These are phyloP conservation scores for Fusarium bulbicola DNA, from an alignment of 2,329 filamentous ascomycete species.

Conservation along the genomic window DNA sequence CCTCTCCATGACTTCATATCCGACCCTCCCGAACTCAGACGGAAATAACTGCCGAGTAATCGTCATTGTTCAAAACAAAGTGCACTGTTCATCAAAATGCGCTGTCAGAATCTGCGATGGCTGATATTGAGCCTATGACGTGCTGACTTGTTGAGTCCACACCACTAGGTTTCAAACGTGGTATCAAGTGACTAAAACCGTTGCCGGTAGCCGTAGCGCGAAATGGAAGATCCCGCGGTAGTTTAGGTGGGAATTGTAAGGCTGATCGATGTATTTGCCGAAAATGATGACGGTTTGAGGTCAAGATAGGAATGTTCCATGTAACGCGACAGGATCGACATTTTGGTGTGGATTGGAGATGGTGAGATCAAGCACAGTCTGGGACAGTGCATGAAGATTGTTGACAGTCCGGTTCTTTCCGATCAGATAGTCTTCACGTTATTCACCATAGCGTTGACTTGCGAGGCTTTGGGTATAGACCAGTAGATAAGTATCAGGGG, in stretches of 20 bases:
- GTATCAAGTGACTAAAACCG: neutral
- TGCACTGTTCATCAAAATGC: neutral
- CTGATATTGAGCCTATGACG: slow-evolving; percentile 14
- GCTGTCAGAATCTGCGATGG: neutral
- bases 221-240: neutral
- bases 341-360: neutral
- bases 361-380: neutral
- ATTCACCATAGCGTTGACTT: too few species aligned
- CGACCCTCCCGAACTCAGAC: neutral
- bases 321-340: neutral
- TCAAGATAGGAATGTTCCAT: neutral
- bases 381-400: neutral
- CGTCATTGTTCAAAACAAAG: neutral
- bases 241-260: neutral
- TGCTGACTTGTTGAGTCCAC: neutral
- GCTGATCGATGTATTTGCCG: neutral
- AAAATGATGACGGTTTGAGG: neutral
- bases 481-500: neutral
- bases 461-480: too few species aligned
- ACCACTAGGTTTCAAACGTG: neutral
- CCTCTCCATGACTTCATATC: slow-evolving; percentile 14
- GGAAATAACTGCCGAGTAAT: slow-evolving; percentile 17
- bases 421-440: neutral
- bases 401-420: neutral
- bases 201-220: slow-evolving; percentile 12